Evolutionary conservation across 164 flowering plant species (phyloP).

Genomic region (Dillenia suffruticosa): DNA sequence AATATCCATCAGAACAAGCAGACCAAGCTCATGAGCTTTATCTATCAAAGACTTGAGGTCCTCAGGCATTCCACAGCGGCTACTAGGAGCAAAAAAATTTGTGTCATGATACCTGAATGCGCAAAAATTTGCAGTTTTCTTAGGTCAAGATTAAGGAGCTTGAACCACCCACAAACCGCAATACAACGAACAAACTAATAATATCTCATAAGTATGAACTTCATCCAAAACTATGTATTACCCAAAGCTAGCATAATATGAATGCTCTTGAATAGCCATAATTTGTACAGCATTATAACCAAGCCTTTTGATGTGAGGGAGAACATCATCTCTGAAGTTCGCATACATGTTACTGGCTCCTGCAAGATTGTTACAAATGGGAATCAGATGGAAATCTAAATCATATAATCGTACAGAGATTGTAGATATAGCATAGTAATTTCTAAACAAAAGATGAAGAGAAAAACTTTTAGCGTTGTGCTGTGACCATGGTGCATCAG

Average conservation of each 20-base stretch:
- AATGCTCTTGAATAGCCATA: constrained; percentile 99
- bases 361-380: constrained; percentile 23
- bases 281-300: constrained; percentile 99
- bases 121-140: constrained; percentile 6
- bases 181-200: not conserved
- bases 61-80: constrained; percentile 98
- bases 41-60: constrained; percentile 96
- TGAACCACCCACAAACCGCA: not conserved
- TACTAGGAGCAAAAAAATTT: constrained; percentile 97
- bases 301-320: constrained; percentile 92
- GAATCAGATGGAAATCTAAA: too few relatives aligned
- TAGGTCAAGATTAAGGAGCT: not conserved
- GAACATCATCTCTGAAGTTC: constrained; percentile 92
- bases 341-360: constrained; percentile 93
- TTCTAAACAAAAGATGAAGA: too few relatives aligned
- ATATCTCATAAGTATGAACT: too few relatives aligned
- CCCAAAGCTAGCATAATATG: constrained; percentile 99
- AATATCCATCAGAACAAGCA: constrained; percentile 98
- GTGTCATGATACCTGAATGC: constrained; percentile 89
- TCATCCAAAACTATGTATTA: constrained; percentile 15
- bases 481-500: too few relatives aligned
- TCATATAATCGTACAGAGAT: too few relatives aligned
- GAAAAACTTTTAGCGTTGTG: too few relatives aligned
- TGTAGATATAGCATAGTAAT: too few relatives aligned
- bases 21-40: constrained; percentile 94